Percentiles rank a stretch among this genome's conserved stretches.
Evolutionary conservation across 2,329 filamentous ascomycete genomes (phyloP).

Genomic region (Pseudogymnoascus sp.): DNA sequence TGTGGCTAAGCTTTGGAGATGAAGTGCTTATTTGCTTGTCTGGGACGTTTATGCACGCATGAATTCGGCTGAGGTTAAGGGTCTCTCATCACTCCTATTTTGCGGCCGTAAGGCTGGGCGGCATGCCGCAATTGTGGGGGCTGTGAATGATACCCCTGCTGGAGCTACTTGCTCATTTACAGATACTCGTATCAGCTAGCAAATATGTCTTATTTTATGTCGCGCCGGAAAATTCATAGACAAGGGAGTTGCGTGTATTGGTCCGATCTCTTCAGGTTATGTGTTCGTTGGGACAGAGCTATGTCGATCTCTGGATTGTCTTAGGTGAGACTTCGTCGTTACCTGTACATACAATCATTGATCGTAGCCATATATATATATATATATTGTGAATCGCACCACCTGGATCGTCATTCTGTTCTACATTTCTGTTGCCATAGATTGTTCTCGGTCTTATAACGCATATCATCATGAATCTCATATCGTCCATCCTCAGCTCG

Average conservation of each 20-base stretch:
- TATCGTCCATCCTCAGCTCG: neutral
- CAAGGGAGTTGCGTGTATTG: neutral
- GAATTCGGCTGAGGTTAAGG: neutral
- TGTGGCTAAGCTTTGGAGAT: neutral
- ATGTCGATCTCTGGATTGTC: neutral
- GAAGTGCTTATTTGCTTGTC: neutral
- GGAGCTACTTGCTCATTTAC: neutral
- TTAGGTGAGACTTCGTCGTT: neutral
- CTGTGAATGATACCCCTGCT: neutral
- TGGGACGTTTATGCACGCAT: neutral
- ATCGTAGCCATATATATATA: neutral
- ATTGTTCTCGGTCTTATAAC: neutral
- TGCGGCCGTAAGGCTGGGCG: neutral
- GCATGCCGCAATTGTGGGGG: neutral
- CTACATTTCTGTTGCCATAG: neutral
- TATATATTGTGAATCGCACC: neutral
- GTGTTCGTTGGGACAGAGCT: neutral
- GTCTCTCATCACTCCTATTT: neutral
- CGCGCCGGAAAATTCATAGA: neutral
- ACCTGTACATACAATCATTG: neutral
- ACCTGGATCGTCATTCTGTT: neutral
- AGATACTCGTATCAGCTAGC: neutral
- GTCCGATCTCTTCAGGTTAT: neutral
- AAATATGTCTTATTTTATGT: neutral
- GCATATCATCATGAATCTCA: neutral